Evolutionary conservation across 441 rosid species (phyloP).

Genomic region (Aquilaria agallochum): DNA sequence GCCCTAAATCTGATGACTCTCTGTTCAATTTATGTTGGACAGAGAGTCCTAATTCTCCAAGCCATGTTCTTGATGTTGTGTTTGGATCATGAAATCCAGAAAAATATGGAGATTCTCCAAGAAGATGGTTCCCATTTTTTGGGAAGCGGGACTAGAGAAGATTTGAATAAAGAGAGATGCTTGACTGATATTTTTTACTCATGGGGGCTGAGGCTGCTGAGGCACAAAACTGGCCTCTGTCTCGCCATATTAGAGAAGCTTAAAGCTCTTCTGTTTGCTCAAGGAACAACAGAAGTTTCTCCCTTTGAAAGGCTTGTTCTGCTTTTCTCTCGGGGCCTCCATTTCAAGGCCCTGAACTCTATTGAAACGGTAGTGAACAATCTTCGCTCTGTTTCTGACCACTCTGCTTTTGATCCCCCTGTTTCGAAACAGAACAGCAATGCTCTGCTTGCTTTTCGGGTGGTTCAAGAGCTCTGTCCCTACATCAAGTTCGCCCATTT

Average conservation of each 20-base stretch:
- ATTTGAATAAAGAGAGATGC: conserved; percentile 13
- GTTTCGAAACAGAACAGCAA: conserved; percentile 5
- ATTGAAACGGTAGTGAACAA: neutral
- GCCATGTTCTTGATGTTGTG: too few species aligned
- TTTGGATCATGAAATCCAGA: too few species aligned
- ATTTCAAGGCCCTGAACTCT: conserved; percentile 13
- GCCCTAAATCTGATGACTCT: too few species aligned
- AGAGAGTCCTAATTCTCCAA: too few species aligned
- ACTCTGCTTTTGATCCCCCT: neutral
- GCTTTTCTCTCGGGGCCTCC: conserved; percentile 23
- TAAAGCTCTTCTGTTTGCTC: conserved; percentile 6
- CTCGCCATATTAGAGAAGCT: conserved; percentile 16
- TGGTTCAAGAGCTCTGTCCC: conserved; percentile 17
- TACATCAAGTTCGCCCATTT: neutral
- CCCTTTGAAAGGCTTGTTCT: conserved; percentile 18
- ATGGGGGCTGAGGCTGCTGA: conserved; percentile 35
- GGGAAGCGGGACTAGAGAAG: conserved; percentile 1
- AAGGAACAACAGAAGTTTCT: conserved; percentile 1
- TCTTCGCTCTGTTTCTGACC: too few species aligned
- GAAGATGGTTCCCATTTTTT: conserved; percentile 7
- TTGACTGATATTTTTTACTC: conserved; percentile 15
- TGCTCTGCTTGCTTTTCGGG: conserved; percentile 17
- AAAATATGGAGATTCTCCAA: too few species aligned
- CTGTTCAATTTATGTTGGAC: too few species aligned
- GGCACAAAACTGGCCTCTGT: conserved; percentile 18